Base-by-base conservation (phyloP, 352 stramenopile genomes). In the Peronospora farinosa region DNA sequence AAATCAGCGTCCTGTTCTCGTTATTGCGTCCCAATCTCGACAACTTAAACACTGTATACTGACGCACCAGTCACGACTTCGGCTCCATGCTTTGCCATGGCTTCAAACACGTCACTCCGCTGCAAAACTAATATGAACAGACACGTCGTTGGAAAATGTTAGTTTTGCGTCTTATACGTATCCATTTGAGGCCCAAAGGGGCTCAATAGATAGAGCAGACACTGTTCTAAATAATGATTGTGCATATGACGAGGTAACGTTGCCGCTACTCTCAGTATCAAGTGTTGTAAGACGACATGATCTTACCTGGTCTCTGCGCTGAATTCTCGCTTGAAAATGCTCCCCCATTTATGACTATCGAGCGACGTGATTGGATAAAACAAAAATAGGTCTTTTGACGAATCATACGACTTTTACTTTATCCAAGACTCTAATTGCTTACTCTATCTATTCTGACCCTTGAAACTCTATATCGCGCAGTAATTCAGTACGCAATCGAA, bases 51-150 rank as follows among this genome's bases (percentile, higher is more conserved):
- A 27, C 23, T 27, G 1, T 27, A 27, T 27, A 27, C 23, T 5
- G 9, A 65, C 69, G 42, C 56, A 91, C 79, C 72, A 40, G 88
- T 78, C 45, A 93, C 79, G 42, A 91, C 75, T 69, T 93, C 82
- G 31, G 71, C 74, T 37, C 80, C 80, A 54, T 84, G 60, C 63
- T 86, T 88, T 44, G 74, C 71, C 82, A 91, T 91, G 45, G 49
- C 57, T 63, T 39, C 37, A 55, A 51, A 60, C 28, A 46, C 57
- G 48, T 57, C 28, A 37, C 51, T 56, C 43, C 16, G 47, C 51
- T 62, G 50, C 28, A 54, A 32, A 23, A 45, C 15, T 38, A 40
- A 13, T 39, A 57, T 17, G 39, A 10, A 47, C 36, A 54, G 21
- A 52, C 47, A 49, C 16, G 23, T n/a, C 19, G 23, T n/a, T 41